Conservation (phyloP, 2,329 filamentous ascomycete species). For the Sporothrix brunneoviolacea region DNA sequence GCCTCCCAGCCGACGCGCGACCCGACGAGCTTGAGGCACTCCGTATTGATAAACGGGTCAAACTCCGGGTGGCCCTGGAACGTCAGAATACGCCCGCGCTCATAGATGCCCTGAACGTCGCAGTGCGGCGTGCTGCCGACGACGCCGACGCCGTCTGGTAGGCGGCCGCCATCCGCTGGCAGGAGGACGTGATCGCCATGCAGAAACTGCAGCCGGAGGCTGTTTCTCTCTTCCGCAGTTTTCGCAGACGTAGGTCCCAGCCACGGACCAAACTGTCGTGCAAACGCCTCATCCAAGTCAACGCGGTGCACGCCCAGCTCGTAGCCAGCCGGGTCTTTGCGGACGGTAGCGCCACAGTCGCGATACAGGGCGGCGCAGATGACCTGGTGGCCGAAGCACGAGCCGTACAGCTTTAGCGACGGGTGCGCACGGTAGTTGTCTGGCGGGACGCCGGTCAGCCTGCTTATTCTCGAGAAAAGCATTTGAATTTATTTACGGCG, state of each 20-base stretch:
- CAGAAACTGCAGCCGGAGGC: conserved; percentile 30
- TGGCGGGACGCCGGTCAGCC: neutral
- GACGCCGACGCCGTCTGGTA: conserved; percentile 18
- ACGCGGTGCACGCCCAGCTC: conserved; percentile 28
- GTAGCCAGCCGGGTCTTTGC: conserved; percentile 25
- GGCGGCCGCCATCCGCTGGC: conserved; percentile 10
- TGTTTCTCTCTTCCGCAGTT: neutral
- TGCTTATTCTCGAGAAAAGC: too few relatives aligned
- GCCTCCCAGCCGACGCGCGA: conserved; percentile 18
- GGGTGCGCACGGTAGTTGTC: conserved; percentile 23
- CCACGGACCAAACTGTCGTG: conserved; percentile 11
- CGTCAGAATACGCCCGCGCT: conserved; percentile 32
- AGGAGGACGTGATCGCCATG: conserved; percentile 28
- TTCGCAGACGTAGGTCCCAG: neutral
- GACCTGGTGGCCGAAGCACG: conserved; percentile 38
- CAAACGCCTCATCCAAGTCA: conserved; percentile 21
- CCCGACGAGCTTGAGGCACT: conserved; percentile 31
- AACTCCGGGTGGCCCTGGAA: conserved; percentile 39
- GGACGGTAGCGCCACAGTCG: conserved; percentile 21
- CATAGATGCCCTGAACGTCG: conserved; percentile 32
- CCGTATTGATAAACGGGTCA: conserved; percentile 32
- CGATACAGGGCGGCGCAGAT: conserved; percentile 32
- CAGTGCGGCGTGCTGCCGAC: conserved; percentile 26
- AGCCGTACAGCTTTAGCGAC: conserved; percentile 33
- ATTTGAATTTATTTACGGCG: too few relatives aligned